These are phyloP conservation scores for Teratosphaeria nubilosa DNA, from an alignment of 2,329 filamentous ascomycete genomes.

Conservation along the genomic window DNA sequence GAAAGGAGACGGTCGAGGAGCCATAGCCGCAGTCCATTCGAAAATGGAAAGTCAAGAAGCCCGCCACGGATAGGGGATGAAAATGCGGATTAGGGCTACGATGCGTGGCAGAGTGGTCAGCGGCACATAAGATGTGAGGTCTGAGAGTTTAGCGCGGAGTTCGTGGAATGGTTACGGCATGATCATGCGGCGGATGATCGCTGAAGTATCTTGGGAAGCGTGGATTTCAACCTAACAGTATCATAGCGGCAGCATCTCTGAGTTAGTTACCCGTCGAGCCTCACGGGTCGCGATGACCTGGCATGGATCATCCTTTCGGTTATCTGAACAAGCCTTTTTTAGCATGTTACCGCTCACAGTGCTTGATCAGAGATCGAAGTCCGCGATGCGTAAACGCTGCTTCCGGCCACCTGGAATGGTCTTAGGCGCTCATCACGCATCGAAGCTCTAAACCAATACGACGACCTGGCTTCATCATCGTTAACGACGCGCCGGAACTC, in stretches of 20 bases:
- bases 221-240: not conserved
- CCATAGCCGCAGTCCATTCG: slow-evolving; percentile 12
- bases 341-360: not conserved
- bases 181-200: not conserved
- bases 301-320: not conserved
- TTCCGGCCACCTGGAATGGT: no score
- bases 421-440: not conserved
- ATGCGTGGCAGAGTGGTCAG: no score
- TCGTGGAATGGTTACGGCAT: not conserved
- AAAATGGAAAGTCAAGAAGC: slow-evolving; percentile 13
- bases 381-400: not conserved
- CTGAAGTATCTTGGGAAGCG: not conserved
- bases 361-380: not conserved
- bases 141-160: not conserved
- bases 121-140: not conserved
- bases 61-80: slow-evolving; percentile 22
- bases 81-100: slow-evolving; percentile 10
- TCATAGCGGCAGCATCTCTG: not conserved
- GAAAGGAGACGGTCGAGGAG: slow-evolving; percentile 62
- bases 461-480: not conserved
- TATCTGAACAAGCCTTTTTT: not conserved
- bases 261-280: not conserved
- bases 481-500: not conserved
- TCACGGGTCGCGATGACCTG: not conserved
- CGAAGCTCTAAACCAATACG: not conserved